Percentiles rank a stretch among this genome's conserved stretches.
Conservation (phyloP, 192 early-diverging fungal genomes). For the Kickxella alabastrina region DNA sequence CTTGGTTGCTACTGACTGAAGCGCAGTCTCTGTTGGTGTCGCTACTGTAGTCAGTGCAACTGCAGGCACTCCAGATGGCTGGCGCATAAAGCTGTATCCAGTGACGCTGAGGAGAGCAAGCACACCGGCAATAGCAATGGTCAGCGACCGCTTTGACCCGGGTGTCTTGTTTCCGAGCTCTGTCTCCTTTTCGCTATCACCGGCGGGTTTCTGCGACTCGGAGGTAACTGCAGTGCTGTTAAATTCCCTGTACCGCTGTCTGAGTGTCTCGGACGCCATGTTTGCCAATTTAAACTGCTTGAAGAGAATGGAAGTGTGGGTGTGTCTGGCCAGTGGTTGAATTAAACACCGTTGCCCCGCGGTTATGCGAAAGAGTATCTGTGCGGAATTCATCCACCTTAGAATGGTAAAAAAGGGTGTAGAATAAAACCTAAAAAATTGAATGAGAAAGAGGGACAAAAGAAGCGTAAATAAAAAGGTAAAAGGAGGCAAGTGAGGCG, state of each 20-base stretch:
- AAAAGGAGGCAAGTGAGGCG: not conserved
- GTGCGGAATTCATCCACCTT: constrained; percentile 1
- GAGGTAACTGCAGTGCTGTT: too few relatives aligned
- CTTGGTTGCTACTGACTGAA: constrained; percentile 38
- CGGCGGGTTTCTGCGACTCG: too few relatives aligned
- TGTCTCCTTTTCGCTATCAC: too few relatives aligned
- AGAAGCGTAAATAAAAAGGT: not conserved
- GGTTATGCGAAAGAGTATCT: not conserved
- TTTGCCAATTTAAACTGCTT: too few relatives aligned
- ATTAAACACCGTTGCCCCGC: too few relatives aligned
- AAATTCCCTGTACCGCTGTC: too few relatives aligned
- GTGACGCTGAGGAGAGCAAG: constrained; percentile 34
- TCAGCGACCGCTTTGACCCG: constrained; percentile 32
- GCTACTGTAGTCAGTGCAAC: not conserved
- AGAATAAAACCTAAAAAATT: not conserved
- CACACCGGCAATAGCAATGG: constrained; percentile 41
- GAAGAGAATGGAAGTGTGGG: too few relatives aligned
- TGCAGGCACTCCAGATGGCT: not conserved
- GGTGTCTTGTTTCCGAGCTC: constrained; percentile 2
- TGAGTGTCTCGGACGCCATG: too few relatives aligned
- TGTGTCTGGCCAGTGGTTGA: too few relatives aligned
- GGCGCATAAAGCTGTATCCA: constrained; percentile 31
- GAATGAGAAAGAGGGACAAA: not conserved
- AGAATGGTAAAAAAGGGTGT: not conserved
- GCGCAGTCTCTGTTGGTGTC: constrained; percentile 5